Percentiles rank a stretch among this genome's conserved stretches.
These are phyloP conservation scores for Globisporangium solare DNA, from an alignment of 352 stramenopile species.

Conservation along the genomic window DNA sequence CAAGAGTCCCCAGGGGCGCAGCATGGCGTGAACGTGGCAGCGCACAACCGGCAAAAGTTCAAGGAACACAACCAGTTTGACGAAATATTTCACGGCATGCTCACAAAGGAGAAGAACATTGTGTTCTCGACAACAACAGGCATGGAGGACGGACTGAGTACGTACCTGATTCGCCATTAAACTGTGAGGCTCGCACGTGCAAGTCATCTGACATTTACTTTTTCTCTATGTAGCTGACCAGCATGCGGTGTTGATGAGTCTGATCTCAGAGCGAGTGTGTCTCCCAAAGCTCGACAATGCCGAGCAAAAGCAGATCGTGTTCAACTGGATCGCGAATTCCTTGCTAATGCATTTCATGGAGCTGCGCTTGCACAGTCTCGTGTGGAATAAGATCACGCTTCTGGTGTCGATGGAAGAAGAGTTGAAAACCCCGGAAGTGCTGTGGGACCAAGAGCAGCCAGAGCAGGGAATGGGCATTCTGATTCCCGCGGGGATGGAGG, in stretches of 20 bases:
- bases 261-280: slow-evolving; percentile 56
- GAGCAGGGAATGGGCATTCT: slow-evolving; percentile 68
- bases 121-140: slow-evolving; percentile 68
- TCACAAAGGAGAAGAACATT: slow-evolving; percentile 72
- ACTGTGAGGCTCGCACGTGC: neutral
- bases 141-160: slow-evolving; percentile 63
- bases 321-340: slow-evolving; percentile 74
- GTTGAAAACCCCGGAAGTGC: slow-evolving; percentile 30
- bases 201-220: neutral
- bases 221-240: slow-evolving; percentile 25
- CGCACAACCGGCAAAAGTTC: slow-evolving; percentile 39
- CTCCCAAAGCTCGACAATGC: slow-evolving; percentile 49
- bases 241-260: slow-evolving; percentile 54
- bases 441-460: slow-evolving; percentile 46
- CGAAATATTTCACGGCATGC: slow-evolving; percentile 50
- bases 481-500: slow-evolving; percentile 58
- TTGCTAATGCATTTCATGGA: slow-evolving; percentile 84
- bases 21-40: slow-evolving; percentile 26
- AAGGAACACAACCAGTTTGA: slow-evolving; percentile 51
- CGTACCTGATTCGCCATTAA: slow-evolving; percentile 8
- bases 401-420: slow-evolving; percentile 44
- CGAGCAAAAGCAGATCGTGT: slow-evolving; percentile 53
- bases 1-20: slow-evolving; percentile 30
- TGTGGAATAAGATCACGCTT: slow-evolving; percentile 83
- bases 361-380: slow-evolving; percentile 64